Conservation (phyloP, 2,329 filamentous ascomycete genomes). For the Aspergillus versicolor region DNA sequence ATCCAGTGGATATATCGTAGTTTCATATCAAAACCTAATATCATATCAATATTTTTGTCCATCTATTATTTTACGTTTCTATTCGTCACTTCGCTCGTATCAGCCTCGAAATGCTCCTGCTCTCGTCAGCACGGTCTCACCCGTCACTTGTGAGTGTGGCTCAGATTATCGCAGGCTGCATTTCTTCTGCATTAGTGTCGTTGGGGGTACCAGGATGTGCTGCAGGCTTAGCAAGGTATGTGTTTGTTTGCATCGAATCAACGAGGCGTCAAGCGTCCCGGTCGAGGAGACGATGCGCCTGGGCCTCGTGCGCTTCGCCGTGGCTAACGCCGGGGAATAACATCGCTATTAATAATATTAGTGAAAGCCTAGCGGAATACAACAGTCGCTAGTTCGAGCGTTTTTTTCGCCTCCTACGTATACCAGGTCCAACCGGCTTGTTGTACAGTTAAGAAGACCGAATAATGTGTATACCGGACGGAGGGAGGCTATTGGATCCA, state of each 20-base stretch:
- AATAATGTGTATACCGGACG: not conserved
- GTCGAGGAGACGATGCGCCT: slow-evolving; percentile 1
- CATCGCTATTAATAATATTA: not conserved
- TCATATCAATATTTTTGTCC: not conserved
- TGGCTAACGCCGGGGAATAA: not conserved
- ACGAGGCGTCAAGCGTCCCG: not conserved
- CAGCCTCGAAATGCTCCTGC: not conserved
- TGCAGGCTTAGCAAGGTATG: slow-evolving; percentile 9
- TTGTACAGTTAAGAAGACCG: not conserved
- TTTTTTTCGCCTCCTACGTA: not conserved
- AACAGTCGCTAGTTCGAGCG: not conserved
- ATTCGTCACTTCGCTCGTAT: not conserved
- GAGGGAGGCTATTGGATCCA: too few species aligned
- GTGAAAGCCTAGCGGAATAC: not conserved
- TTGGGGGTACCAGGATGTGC: slow-evolving; percentile 4
- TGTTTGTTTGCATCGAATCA: slow-evolving; percentile 1
- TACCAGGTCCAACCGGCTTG: not conserved
- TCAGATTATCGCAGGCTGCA: slow-evolving; percentile 1
- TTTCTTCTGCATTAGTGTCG: slow-evolving; percentile 8
- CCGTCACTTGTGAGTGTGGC: not conserved
- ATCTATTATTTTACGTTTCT: not conserved
- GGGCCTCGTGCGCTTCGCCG: slow-evolving; percentile 4
- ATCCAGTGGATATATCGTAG: not conserved
- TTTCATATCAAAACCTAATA: not conserved
- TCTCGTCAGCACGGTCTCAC: not conserved